Percentiles rank a stretch among this genome's conserved stretches.
These are phyloP conservation scores for Scutellaria minor DNA, from an alignment of 257 asterid genomes.

Conservation along the genomic window DNA sequence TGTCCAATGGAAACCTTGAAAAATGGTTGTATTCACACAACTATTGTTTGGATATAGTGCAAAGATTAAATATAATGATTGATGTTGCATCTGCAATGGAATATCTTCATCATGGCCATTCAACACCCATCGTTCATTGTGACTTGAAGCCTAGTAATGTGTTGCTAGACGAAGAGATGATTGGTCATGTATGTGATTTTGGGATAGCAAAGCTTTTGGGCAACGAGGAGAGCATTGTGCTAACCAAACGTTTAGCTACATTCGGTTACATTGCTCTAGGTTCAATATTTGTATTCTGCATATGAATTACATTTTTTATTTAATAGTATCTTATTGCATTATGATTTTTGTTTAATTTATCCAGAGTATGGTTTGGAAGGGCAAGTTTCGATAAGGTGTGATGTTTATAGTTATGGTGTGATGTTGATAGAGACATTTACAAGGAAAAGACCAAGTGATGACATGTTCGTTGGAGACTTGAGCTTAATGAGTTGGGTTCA, in stretches of 20 bases:
- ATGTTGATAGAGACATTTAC: too few relatives aligned
- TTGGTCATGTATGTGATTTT: constrained; percentile 31
- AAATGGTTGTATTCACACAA: constrained; percentile 36
- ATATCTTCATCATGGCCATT: constrained; percentile 34
- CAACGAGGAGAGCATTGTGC: constrained; percentile 10
- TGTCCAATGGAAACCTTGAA: constrained; percentile 48
- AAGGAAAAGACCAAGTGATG: too few relatives aligned
- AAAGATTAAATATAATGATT: constrained; percentile 34
- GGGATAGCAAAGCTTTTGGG: constrained; percentile 29
- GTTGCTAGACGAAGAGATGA: constrained; percentile 28
- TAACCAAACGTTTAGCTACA: constrained; percentile 29
- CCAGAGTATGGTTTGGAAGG: constrained; percentile 31
- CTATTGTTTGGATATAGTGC: constrained; percentile 2
- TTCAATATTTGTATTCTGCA: neutral
- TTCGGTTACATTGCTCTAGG: constrained; percentile 33
- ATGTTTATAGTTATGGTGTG: constrained; percentile 3
- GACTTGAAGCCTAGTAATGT: constrained; percentile 35
- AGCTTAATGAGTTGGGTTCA: too few relatives aligned
- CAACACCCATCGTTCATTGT: constrained; percentile 23
- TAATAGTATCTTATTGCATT: too few relatives aligned
- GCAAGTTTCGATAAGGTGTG: constrained; percentile 32
- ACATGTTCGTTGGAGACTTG: too few relatives aligned
- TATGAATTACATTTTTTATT: too few relatives aligned
- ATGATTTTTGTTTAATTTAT: neutral
- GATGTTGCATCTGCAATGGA: constrained; percentile 35